Evolutionary conservation across 2,329 filamentous ascomycete species (phyloP), one percentile per base, ranked within the genome.

Genomic region (Aspergillus quadricinctus): DNA sequence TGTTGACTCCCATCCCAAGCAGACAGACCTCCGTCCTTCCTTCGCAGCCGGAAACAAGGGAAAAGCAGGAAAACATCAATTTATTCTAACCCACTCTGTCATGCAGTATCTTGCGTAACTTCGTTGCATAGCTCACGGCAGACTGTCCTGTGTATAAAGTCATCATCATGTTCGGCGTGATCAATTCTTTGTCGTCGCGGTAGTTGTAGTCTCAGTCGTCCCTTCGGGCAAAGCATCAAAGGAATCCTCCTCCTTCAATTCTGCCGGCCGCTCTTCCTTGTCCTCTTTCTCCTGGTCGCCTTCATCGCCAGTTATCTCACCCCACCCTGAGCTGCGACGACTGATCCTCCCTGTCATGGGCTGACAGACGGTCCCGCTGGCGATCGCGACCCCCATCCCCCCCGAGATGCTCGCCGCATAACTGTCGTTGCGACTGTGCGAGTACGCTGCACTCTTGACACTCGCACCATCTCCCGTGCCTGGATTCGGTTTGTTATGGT

Each of bases 351-450:
- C 73, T 9, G 64, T 65, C 28, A 61, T 45, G 76, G 70, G 28
- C 48, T 50, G 25, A 49, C 51, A 7, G 59, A 52, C 8, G 59
- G 46, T 21, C 56, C 54, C 37, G 82, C 82, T 40, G 92, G 73
- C 19, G 49, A 27, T 21, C 14, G 87, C 85, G 62, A 85, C 88
- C 29, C 72, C 70, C n/a, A 82, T 68, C 8, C 81, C 83, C 6
- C 81, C 83, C 61, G 64, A 59, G 11, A 92, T 87, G 71, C 89
- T 93, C 27, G 89, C 88, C 59, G 81, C 88, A 54, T 93, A 84
- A 73, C 92, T 96, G 70, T 96, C 91, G 50, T 90, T 88, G 59
- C 90, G 83, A 2, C 83, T 85, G 71, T 96, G 92, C 0, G 90
- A 89, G 3, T 90, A 71, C 1, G 88, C 76, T 0, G 89, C 90